Evolutionary conservation across 2,329 filamentous ascomycete genomes (phyloP).

Genomic region (Fusarium pseudoanthophilum): DNA sequence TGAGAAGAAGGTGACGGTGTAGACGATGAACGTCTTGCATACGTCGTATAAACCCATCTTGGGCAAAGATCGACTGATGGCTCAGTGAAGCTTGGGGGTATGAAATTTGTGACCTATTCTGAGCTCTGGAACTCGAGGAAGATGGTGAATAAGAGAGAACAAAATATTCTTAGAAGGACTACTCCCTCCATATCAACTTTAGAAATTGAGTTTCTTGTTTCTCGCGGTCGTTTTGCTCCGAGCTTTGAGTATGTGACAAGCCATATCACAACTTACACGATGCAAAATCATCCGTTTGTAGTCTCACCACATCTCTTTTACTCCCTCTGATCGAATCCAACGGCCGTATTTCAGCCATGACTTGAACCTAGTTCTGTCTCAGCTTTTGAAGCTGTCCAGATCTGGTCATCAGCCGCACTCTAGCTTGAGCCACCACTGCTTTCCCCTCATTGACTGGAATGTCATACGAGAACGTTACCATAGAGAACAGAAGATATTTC

Average conservation of each 20-base stretch:
- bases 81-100: not conserved
- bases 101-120: not conserved
- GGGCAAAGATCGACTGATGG: not conserved
- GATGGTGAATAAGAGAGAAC: fast-evolving
- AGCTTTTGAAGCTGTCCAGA: not conserved
- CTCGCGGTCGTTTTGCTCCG: not conserved
- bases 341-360: not conserved
- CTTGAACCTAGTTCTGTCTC: not conserved
- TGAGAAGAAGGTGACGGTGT: not conserved
- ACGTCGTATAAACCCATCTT: not conserved
- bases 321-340: not conserved
- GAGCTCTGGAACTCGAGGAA: not conserved
- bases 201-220: not conserved
- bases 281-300: not conserved
- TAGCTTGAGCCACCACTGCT: not conserved
- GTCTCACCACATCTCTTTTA: not conserved
- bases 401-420: not conserved
- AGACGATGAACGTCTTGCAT: not conserved
- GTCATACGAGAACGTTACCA: not conserved
- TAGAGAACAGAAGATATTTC: not conserved
- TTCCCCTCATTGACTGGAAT: not conserved
- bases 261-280: not conserved
- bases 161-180: not conserved
- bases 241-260: not conserved
- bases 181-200: not conserved